Percentiles rank a stretch among this genome's conserved stretches.
These are phyloP conservation scores for Fomitopsis pinicola DNA, from an alignment of 1,284 basidiomycete species.

Conservation along the genomic window DNA sequence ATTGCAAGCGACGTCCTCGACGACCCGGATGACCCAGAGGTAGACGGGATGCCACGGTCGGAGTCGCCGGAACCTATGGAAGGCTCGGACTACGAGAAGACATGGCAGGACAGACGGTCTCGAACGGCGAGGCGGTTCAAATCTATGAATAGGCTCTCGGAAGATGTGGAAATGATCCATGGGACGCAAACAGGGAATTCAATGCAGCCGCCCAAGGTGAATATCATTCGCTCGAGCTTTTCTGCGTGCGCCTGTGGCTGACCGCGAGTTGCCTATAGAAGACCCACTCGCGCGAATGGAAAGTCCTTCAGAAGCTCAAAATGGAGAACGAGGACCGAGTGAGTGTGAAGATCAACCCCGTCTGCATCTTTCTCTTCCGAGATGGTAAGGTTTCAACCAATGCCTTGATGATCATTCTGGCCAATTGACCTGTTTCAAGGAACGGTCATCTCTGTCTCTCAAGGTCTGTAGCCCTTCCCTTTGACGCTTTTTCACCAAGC, in stretches of 20 bases:
- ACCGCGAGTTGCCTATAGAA: slow-evolving; percentile 7
- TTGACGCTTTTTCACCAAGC: neutral
- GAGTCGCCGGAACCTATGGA: slow-evolving; percentile 35
- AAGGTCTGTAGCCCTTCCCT: slow-evolving; percentile 11
- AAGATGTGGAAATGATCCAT: neutral
- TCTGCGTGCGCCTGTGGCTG: neutral
- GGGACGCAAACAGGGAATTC: neutral
- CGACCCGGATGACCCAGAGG: slow-evolving; percentile 6
- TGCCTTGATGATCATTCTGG: neutral
- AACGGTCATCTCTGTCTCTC: slow-evolving; percentile 24
- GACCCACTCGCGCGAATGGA: slow-evolving; percentile 31
- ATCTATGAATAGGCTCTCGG: neutral
- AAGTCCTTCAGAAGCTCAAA: slow-evolving; percentile 42
- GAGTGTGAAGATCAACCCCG: slow-evolving; percentile 52
- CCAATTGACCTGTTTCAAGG: neutral
- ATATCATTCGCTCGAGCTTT: neutral
- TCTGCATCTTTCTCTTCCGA: slow-evolving; percentile 61
- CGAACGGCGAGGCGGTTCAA: neutral
- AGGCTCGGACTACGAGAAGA: slow-evolving; percentile 19
- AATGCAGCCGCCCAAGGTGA: neutral
- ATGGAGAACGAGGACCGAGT: slow-evolving; percentile 47
- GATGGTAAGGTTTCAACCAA: slow-evolving; percentile 38
- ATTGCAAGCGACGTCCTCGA: neutral
- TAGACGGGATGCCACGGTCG: slow-evolving; percentile 25
- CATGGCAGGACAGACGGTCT: slow-evolving; percentile 18